phyloP scores from a whole-genome alignment of 257 asterid genomes.

The Mentha longifolia region DNA sequence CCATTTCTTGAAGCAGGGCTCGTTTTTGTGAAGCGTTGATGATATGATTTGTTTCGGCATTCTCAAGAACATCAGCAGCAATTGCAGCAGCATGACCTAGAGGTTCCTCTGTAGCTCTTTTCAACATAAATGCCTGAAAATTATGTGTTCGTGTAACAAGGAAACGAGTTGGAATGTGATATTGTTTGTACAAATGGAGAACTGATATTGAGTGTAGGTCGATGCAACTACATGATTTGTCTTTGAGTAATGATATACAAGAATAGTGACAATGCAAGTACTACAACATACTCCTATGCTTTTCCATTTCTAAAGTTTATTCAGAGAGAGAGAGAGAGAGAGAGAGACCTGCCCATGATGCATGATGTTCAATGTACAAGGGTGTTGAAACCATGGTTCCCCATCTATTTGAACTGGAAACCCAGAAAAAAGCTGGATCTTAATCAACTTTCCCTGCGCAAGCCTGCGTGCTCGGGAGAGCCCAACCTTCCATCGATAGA shows the following conservation, averaged over 20 bases:
- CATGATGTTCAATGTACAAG: slow-evolving; percentile 79
- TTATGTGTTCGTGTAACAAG: not conserved
- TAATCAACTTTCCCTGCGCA: slow-evolving; percentile 88
- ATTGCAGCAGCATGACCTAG: slow-evolving; percentile 98
- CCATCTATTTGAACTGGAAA: slow-evolving; percentile 97
- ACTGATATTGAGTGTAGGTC: not conserved
- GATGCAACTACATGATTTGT: not conserved
- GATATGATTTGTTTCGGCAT: slow-evolving; percentile 77
- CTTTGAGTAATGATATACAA: not conserved
- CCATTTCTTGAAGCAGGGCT: slow-evolving; percentile 95
- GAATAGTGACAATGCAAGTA: not conserved
- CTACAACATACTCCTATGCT: no score
- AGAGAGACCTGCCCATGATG: slow-evolving; percentile 89
- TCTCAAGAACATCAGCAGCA: slow-evolving; percentile 85
- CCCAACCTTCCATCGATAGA: slow-evolving; percentile 62
- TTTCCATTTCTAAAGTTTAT: not conserved
- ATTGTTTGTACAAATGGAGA: not conserved
- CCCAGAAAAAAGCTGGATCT: slow-evolving; percentile 84
- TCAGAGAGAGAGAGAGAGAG: slow-evolving; percentile 16
- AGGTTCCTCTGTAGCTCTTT: slow-evolving; percentile 94
- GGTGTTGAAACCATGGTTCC: slow-evolving; percentile 96
- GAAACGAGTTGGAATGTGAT: not conserved
- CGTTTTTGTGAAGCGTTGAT: slow-evolving; percentile 84
- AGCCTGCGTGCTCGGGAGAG: slow-evolving; percentile 90
- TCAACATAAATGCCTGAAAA: slow-evolving; percentile 90